These are phyloP conservation scores for Trypanosomatidae sp. DNA, from an alignment of 208 protist species.

Conservation along the genomic window DNA sequence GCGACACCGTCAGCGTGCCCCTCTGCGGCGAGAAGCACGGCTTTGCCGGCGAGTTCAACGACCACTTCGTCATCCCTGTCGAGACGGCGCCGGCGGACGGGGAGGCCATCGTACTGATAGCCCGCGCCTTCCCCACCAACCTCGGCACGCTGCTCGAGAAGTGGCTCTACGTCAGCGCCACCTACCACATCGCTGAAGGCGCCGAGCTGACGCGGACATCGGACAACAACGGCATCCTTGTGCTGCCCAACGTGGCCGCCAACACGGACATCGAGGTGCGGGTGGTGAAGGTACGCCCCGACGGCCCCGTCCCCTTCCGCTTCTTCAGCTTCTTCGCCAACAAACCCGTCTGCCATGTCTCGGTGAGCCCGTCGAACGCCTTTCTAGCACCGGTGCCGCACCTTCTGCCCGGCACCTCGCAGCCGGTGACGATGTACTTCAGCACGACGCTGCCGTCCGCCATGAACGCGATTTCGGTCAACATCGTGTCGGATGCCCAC, in stretches of 20 bases:
- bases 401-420: slow-evolving; percentile 4
- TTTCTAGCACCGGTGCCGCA: slow-evolving; percentile 60
- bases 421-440: slow-evolving; percentile 52
- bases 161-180: slow-evolving; percentile 66
- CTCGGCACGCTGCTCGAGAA: slow-evolving; percentile 27
- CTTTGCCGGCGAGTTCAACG: slow-evolving; percentile 71
- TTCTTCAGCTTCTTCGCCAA: slow-evolving; percentile 81
- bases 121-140: slow-evolving; percentile 41
- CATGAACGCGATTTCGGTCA: slow-evolving; percentile 26
- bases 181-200: slow-evolving; percentile 41
- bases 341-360: slow-evolving; percentile 55
- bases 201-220: slow-evolving; percentile 28
- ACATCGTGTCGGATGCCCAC: slow-evolving; percentile 1
- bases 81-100: slow-evolving; percentile 24
- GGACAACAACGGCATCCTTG: slow-evolving; percentile 61
- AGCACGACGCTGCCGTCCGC: slow-evolving; percentile 30
- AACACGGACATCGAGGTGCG: slow-evolving; percentile 59
- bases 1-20: slow-evolving; percentile 1
- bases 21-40: slow-evolving; percentile 69
- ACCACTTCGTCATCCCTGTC: slow-evolving; percentile 54
- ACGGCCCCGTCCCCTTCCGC: slow-evolving; percentile 72
- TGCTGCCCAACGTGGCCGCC: slow-evolving; percentile 43
- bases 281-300: slow-evolving; percentile 41
- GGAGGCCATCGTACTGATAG: slow-evolving; percentile 61
- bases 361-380: slow-evolving; percentile 40